phyloP scores from a whole-genome alignment of 306 rosid species.

The Alnus glutinosa region DNA sequence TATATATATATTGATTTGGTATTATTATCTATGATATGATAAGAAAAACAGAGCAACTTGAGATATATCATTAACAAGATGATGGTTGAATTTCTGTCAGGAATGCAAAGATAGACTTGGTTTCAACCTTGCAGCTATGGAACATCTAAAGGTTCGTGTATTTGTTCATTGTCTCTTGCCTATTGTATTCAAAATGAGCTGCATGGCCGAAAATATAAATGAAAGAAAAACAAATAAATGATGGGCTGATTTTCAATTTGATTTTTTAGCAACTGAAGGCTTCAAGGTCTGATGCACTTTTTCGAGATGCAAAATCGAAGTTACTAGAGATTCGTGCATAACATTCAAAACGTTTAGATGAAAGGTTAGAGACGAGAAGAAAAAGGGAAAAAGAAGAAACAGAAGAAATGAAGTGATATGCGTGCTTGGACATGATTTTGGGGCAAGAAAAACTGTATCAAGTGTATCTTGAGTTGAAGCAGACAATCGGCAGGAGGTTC shows the following conservation, averaged over 20 bases:
- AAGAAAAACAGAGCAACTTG: no score
- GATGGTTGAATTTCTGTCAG: conserved; percentile 44
- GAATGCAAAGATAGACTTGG: conserved; percentile 85
- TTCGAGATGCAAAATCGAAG: conserved; percentile 73
- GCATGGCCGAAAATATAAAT: not conserved
- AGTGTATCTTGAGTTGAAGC: no score
- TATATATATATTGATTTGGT: no score
- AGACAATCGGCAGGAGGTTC: no score
- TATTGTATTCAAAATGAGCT: not conserved
- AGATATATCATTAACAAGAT: conserved; percentile 22
- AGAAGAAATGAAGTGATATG: conserved; percentile 33
- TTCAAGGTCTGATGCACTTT: conserved; percentile 76
- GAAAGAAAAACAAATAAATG: not conserved
- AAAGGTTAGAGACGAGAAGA: conserved; percentile 55
- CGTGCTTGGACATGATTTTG: conserved; percentile 22
- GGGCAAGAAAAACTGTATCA: not conserved
- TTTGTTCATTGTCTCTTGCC: no score
- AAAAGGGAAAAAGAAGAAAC: conserved; percentile 54
- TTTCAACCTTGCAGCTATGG: conserved; percentile 95
- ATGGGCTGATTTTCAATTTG: conserved; percentile 15
- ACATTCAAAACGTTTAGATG: conserved; percentile 67
- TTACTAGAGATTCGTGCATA: conserved; percentile 70
- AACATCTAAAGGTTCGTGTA: conserved; percentile 46
- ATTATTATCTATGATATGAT: no score
- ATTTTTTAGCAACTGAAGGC: conserved; percentile 81